phyloP scores from a whole-genome alignment of 83 land plant genomes.

The Isoetes engelmannii region DNA sequence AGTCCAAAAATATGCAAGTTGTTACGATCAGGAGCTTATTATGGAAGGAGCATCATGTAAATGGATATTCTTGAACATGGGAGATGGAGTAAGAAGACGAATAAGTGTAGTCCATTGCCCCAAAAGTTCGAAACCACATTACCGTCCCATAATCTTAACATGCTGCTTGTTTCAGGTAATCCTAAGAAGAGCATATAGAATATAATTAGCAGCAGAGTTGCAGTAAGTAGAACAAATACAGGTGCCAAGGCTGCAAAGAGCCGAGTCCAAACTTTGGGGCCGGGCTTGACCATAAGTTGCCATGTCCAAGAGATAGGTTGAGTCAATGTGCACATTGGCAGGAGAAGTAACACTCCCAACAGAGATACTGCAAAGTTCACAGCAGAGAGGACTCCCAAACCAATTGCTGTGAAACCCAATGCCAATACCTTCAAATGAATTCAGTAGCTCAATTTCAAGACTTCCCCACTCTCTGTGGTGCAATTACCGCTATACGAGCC shows the following conservation, averaged over 20 bases:
- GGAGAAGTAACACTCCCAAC: conserved; percentile 56
- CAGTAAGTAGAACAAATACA: conserved; percentile 28
- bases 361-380: conserved; percentile 85
- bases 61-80: conserved; percentile 53
- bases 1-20: too few species aligned
- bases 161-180: conserved; percentile 25
- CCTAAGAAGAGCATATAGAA: conserved; percentile 19
- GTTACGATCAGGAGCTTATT: too few species aligned
- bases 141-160: conserved; percentile 59
- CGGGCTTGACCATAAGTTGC: not conserved
- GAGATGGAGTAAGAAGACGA: conserved; percentile 57
- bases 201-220: conserved; percentile 51
- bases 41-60: too few species aligned
- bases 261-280: not conserved
- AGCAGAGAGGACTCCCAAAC: conserved; percentile 72
- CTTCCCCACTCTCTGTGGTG: too few species aligned
- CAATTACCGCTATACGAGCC: conserved; percentile 43
- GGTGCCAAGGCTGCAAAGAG: conserved; percentile 20
- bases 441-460: too few species aligned
- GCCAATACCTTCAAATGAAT: conserved; percentile 57
- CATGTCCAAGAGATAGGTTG: conserved; percentile 41
- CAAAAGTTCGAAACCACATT: conserved; percentile 62
- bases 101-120: conserved; percentile 78
- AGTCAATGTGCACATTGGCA: conserved; percentile 62
- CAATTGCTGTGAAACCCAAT: conserved; percentile 56